Evolutionary conservation across 345 rosid species (phyloP).

Genomic region (Sapria himalayana): DNA sequence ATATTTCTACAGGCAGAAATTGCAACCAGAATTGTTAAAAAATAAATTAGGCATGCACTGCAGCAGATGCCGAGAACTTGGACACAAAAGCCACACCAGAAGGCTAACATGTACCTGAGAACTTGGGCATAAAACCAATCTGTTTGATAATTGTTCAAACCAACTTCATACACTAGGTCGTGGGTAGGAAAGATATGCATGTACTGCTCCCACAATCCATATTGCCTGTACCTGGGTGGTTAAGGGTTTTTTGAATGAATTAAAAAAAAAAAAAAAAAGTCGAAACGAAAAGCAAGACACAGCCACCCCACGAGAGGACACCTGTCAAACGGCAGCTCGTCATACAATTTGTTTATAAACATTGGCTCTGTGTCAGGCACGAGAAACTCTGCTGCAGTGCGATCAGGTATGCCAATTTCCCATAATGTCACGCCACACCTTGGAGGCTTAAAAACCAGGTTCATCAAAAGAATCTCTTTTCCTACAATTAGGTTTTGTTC

Average conservation of each 20-base stretch:
- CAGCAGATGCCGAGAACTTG: background rate
- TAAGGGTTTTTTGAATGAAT: too few relatives aligned
- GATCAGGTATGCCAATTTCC: conserved; percentile 78
- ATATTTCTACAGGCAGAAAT: conserved; percentile 12
- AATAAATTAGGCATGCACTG: background rate
- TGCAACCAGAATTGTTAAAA: background rate
- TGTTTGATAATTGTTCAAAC: conserved; percentile 2
- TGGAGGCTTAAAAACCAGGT: conserved; percentile 33
- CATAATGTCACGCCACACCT: conserved; percentile 62
- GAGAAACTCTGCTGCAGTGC: conserved; percentile 49
- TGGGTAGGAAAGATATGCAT: conserved; percentile 4
- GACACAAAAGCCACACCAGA: background rate
- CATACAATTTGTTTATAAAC: conserved; percentile 23
- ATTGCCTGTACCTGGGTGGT: conserved; percentile 13
- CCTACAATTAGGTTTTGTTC: conserved; percentile 34
- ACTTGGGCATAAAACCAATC: conserved; percentile 81
- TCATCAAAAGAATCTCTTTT: conserved; percentile 17
- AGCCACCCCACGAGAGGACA: too few relatives aligned
- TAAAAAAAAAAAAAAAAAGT: too few relatives aligned
- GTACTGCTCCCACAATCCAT: conserved; percentile 11
- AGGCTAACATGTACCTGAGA: conserved; percentile 19
- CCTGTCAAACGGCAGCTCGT: conserved; percentile 13
- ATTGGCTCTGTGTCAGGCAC: conserved; percentile 44
- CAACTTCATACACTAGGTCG: conserved; percentile 8
- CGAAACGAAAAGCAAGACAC: too few relatives aligned